Base-by-base conservation (phyloP, 495 filamentous ascomycete genomes). In the Penicillium steckii region DNA sequence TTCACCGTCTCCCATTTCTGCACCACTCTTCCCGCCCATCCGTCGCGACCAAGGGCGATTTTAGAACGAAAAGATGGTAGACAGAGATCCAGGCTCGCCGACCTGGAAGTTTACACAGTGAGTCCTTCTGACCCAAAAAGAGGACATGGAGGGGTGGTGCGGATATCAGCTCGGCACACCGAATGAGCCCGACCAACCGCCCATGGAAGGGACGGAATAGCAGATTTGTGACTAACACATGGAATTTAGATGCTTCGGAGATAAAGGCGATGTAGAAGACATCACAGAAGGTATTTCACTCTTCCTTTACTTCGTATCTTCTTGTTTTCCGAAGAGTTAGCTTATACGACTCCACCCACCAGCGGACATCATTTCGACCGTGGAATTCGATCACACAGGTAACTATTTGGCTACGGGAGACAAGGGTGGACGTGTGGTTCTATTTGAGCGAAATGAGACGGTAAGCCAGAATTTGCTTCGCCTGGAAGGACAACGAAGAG, bases 61-160 rank as follows among this genome's bases (percentile, higher is more conserved):
- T 56, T 65, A 66, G 67, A 75, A 92, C 65, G 64, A 70, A 63
- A 72, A 86, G 76, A 98, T 98, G 94, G 92, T 94, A 77, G 94
- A 96, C 80, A 89, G 86, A 77, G 94, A 97, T 76, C 80, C 87
- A 73, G 87, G 82, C 74, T 82, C 90, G 71, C 93, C 94, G 63
- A 97, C 93, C 72, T 97, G 94, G 94, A 97, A 97, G 81, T 98
- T 98, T 78, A 98, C 94, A 74, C 94, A 98, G 94, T 98, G 83
- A 82, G 95, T 91, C 29, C 27, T 24, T 21, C 42, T 7, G 2
- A 18, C 12, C 40, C 10, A 25, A 23, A 10, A 8, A 17, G 37
- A 22, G 5, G 18, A n/a, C 21, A 10, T 19, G 40, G 40, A 12
- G 40, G 23, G 19, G 23, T 43, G 3, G 40, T 41, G 17, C 37